Conservation (phyloP, 306 rosid genomes). For the Sophora flavescens region DNA sequence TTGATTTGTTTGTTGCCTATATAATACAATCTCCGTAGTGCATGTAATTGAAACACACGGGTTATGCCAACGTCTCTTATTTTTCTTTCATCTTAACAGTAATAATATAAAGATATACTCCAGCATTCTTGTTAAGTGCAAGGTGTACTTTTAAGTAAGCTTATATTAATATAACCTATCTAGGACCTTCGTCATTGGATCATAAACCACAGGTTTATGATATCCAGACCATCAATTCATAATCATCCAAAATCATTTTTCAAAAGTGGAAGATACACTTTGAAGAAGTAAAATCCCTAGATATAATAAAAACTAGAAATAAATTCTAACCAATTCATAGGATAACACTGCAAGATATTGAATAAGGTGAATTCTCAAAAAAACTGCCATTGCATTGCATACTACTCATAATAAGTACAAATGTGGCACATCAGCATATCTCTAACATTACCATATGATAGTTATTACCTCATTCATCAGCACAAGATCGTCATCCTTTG, state of each 20-base stretch:
- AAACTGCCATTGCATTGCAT: not conserved
- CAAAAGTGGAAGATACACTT: conserved; percentile 10
- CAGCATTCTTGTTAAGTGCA: no score
- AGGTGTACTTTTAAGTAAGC: no score
- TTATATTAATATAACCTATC: no score
- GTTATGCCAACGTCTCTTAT: no score
- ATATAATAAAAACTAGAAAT: not conserved
- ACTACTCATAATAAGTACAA: conserved; percentile 16
- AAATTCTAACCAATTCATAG: not conserved
- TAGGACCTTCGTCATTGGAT: no score
- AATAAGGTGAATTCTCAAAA: not conserved
- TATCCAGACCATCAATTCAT: conserved; percentile 1
- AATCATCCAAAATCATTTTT: not conserved
- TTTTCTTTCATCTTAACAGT: no score
- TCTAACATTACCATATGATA: conserved; percentile 6
- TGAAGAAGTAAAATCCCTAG: not conserved
- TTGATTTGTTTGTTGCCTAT: no score
- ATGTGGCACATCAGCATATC: not conserved
- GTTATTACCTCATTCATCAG: conserved; percentile 52
- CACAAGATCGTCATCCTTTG: conserved; percentile 43
- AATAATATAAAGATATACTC: no score
- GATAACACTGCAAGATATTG: conserved; percentile 2
- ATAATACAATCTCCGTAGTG: no score
- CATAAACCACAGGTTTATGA: not conserved
- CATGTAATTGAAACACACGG: no score